Percentiles rank a stretch among this genome's conserved stretches.
Conservation (phyloP, 2,329 filamentous ascomycete species). For the Colletotrichum sp. region DNA sequence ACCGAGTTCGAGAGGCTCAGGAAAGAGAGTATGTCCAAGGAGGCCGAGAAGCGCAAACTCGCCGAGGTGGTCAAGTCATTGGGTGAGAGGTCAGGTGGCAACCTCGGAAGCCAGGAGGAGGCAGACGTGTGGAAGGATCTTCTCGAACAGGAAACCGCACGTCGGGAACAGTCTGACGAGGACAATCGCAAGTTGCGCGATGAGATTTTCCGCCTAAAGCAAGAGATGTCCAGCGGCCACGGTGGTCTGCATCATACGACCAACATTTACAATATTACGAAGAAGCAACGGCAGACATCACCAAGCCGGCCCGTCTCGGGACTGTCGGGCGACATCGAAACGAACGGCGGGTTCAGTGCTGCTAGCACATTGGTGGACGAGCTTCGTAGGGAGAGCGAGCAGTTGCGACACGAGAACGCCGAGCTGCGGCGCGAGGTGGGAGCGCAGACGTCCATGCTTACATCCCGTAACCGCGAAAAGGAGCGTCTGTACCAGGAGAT, state of each 20-base stretch:
- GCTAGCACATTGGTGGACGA: slow-evolving; percentile 79
- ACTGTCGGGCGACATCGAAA: slow-evolving; percentile 55
- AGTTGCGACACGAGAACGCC: slow-evolving; percentile 89
- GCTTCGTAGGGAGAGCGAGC: slow-evolving; percentile 69
- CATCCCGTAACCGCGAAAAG: slow-evolving; percentile 93
- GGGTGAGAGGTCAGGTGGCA: slow-evolving; percentile 54
- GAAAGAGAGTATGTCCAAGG: slow-evolving; percentile 77
- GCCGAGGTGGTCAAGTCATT: slow-evolving; percentile 75
- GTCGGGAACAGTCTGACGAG: slow-evolving; percentile 88
- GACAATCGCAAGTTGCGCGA: slow-evolving; percentile 85
- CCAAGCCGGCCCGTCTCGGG: slow-evolving; percentile 56
- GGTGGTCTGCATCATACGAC: slow-evolving; percentile 60
- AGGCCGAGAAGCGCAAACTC: slow-evolving; percentile 86
- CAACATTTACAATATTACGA: slow-evolving; percentile 70
- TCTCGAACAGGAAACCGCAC: slow-evolving; percentile 87
- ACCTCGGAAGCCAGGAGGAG: slow-evolving; percentile 62
- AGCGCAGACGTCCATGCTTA: slow-evolving; percentile 96
- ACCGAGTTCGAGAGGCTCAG: slow-evolving; percentile 83
- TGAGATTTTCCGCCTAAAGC: slow-evolving; percentile 77
- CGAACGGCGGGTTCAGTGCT: slow-evolving; percentile 58
- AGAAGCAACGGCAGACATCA: slow-evolving; percentile 55
- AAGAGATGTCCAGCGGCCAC: slow-evolving; percentile 50
- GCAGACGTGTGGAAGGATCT: slow-evolving; percentile 95
- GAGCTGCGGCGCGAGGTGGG: slow-evolving; percentile 91
- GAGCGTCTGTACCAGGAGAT: slow-evolving; percentile 96